Conservation (phyloP, 805 yeast species). For the Blastobotrys muscicola region DNA sequence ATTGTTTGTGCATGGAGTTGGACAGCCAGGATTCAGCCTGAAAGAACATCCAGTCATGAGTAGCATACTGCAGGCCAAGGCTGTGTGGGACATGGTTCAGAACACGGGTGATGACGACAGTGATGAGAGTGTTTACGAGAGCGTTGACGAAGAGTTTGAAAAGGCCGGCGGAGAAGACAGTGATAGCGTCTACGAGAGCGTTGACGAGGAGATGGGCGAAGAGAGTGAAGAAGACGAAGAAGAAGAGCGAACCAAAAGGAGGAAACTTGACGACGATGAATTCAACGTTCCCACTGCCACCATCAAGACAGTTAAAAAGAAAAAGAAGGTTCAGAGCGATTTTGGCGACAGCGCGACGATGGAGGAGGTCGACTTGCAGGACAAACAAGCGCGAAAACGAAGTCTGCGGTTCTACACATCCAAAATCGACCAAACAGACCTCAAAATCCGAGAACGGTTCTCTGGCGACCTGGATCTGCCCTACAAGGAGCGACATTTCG, state of each 20-base stretch:
- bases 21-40: conserved; percentile 33
- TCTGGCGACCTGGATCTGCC: conserved; percentile 86
- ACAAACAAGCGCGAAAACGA: conserved; percentile 68
- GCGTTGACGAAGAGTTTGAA: conserved; percentile 23
- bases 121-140: conserved; percentile 23
- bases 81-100: conserved; percentile 80
- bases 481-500: conserved; percentile 80
- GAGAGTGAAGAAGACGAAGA: conserved; percentile 13
- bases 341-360: conserved; percentile 55
- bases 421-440: conserved; percentile 74
- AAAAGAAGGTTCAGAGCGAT: conserved; percentile 32
- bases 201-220: conserved; percentile 3
- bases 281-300: conserved; percentile 43
- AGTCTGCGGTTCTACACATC: conserved; percentile 93
- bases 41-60: conserved; percentile 90
- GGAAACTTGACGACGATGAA: conserved; percentile 25
- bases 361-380: conserved; percentile 80
- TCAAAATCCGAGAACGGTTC: conserved; percentile 44
- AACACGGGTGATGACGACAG: conserved; percentile 28
- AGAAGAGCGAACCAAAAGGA: conserved; percentile 15
- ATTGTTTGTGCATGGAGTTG: conserved; percentile 46
- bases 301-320: conserved; percentile 36
- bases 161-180: conserved; percentile 5
- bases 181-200: conserved; percentile 2
- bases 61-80: conserved; percentile 68